These are phyloP conservation scores for Colletotrichum spinosum DNA, from an alignment of 2,329 filamentous ascomycete species.

Conservation along the genomic window DNA sequence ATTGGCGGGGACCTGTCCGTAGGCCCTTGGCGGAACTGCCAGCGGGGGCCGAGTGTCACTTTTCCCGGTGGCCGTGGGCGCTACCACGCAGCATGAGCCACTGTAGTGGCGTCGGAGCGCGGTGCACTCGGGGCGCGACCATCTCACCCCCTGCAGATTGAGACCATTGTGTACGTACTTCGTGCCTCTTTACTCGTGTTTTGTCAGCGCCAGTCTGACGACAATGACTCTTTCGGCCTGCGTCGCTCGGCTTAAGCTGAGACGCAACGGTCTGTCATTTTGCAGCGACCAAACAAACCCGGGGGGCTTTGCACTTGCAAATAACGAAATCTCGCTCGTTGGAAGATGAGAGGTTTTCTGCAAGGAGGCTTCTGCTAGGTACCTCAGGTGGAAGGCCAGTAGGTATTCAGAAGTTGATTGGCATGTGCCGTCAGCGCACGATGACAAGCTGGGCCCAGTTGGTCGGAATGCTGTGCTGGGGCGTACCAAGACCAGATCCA, in stretches of 20 bases:
- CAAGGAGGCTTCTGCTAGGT: too few relatives aligned
- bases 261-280: neutral
- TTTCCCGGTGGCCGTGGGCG: neutral
- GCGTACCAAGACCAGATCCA: too few relatives aligned
- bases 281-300: too few relatives aligned
- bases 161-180: too few relatives aligned
- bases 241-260: slow-evolving; percentile 4
- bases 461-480: too few relatives aligned
- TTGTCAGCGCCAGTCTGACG: slow-evolving; percentile 6
- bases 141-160: neutral
- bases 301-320: slow-evolving; percentile 3
- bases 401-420: too few relatives aligned
- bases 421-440: too few relatives aligned
- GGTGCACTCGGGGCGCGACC: slow-evolving; percentile 28
- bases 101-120: slow-evolving; percentile 5
- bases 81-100: neutral
- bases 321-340: neutral
- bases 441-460: too few relatives aligned
- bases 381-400: too few relatives aligned
- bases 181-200: neutral
- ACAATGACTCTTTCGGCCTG: slow-evolving; percentile 16
- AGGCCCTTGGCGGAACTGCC: slow-evolving; percentile 10
- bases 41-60: slow-evolving; percentile 22
- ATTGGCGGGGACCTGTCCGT: slow-evolving; percentile 5
- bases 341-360: too few relatives aligned